Base-by-base conservation (phyloP, 257 asterid genomes). In the Eucommia ulmoides region DNA sequence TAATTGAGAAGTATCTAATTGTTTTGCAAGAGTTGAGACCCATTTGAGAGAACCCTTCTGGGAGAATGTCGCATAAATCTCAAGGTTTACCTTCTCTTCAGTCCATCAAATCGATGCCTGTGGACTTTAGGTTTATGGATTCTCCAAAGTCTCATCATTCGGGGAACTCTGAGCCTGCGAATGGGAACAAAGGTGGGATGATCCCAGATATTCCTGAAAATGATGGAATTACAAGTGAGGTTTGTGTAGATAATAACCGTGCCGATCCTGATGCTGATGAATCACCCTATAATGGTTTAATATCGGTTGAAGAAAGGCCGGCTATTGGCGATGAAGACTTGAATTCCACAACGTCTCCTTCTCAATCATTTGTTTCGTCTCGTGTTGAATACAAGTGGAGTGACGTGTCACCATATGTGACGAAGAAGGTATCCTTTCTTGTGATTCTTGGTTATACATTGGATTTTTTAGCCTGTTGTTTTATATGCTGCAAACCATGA, bases 81-180 rank as follows among this genome's bases (percentile, higher is more conserved):
- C 57, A 33, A 33, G 74, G 55, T 22, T 49, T 57, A 23, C 75
- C 75, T 65, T 49, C 77, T 45, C 62, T 79, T 65, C 81, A 81
- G 67, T 66, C 83, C 16, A 77, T 73, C 62, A 84, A 82, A 69
- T 79, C 94, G 2, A 62, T 84, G 82, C 94, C 93, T 9, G 81
- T 65, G 57, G 88, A 80, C 54, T 72, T 77, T 41, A 65, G 80
- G 66, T 70, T 60, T 55, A 68, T 48, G 52, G 79, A 76, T 52
- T 74, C 64, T 52, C 65, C 69, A 16, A 56, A 47, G 33, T 68
- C 64, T 63, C 50, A 49, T 22, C 15, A 22, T 55, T 24, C 10
- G 35, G 51, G 49, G 24, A 60, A 64, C 45, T 53, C 60, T 8
- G 50, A 38, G 12, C 66, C 48, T 38, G 55, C 57, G 51, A 55